Evolutionary conservation across 305 asterid species (phyloP).

Genomic region (Nicotiana rustica): DNA sequence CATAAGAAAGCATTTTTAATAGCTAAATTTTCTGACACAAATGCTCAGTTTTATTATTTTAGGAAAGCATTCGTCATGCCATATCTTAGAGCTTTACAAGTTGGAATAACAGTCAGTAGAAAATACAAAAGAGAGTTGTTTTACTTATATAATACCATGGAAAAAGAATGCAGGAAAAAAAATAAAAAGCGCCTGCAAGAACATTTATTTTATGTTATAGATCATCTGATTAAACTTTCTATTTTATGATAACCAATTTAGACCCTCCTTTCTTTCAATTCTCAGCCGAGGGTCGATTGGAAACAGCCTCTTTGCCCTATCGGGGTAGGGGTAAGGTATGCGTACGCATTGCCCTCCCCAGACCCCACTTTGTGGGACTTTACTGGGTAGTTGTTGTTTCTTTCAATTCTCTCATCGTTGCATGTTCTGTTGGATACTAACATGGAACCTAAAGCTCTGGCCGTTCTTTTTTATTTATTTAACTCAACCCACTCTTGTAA

Average conservation of each 20-base stretch:
- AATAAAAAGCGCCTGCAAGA: not conserved
- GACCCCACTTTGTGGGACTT: too few relatives aligned
- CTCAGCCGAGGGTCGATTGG: not conserved
- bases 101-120: slow-evolving; percentile 1
- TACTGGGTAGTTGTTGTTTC: not conserved
- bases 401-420: slow-evolving; percentile 5
- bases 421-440: slow-evolving; percentile 23
- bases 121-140: slow-evolving; percentile 2
- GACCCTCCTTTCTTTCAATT: slow-evolving; percentile 17
- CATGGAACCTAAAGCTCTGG: slow-evolving; percentile 21
- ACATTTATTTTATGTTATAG: slow-evolving; percentile 2
- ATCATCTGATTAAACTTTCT: slow-evolving; percentile 9
- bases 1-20: slow-evolving; percentile 17
- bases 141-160: not conserved
- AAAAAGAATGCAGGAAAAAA: slow-evolving; percentile 16
- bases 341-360: too few relatives aligned
- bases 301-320: too few relatives aligned
- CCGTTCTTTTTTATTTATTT: not conserved
- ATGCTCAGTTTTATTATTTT: not conserved
- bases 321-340: too few relatives aligned
- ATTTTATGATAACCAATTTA: not conserved
- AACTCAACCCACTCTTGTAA: slow-evolving; percentile 13
- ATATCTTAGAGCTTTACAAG: slow-evolving; percentile 25
- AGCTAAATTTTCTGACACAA: not conserved
- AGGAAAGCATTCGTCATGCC: slow-evolving; percentile 15